Percentiles rank a stretch among this genome's conserved stretches.
phyloP scores from a whole-genome alignment of 2,329 filamentous ascomycete species.

The Sporothrix pallida region DNA sequence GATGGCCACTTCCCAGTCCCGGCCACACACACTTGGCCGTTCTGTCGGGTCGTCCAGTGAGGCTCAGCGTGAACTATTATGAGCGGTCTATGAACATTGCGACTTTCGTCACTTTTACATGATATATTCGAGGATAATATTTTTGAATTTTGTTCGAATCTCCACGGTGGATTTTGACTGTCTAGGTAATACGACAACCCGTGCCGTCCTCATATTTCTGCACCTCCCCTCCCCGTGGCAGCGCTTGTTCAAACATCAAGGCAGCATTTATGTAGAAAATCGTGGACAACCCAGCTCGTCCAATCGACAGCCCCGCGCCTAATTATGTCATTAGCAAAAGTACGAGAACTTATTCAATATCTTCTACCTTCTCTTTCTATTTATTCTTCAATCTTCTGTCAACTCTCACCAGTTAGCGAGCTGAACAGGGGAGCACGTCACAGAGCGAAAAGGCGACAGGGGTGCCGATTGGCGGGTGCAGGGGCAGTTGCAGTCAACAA shows the following conservation, averaged over 20 bases:
- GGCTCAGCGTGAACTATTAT: neutral
- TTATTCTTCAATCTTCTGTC: neutral
- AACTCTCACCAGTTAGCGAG: constrained; percentile 5
- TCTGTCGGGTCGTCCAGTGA: neutral
- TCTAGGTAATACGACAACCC: neutral
- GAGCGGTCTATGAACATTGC: too few relatives aligned
- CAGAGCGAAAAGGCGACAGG: constrained; percentile 20
- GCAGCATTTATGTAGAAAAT: neutral
- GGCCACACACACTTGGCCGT: constrained; percentile 16
- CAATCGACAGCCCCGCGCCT: constrained; percentile 30
- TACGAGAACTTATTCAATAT: neutral
- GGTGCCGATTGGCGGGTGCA: constrained; percentile 32
- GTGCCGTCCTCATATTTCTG: neutral
- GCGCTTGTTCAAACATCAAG: constrained; percentile 22
- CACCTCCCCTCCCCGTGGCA: neutral
- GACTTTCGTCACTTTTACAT: too few relatives aligned
- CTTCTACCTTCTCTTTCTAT: neutral
- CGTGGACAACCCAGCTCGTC: constrained; percentile 3
- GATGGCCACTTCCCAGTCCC: neutral
- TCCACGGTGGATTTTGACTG: too few relatives aligned
- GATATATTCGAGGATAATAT: too few relatives aligned
- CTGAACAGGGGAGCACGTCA: constrained; percentile 24
- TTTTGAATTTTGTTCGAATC: too few relatives aligned
- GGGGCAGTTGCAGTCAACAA: neutral
- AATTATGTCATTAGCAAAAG: neutral